Conservation (phyloP, 208 protist genomes). For the Crithidia bombi region DNA sequence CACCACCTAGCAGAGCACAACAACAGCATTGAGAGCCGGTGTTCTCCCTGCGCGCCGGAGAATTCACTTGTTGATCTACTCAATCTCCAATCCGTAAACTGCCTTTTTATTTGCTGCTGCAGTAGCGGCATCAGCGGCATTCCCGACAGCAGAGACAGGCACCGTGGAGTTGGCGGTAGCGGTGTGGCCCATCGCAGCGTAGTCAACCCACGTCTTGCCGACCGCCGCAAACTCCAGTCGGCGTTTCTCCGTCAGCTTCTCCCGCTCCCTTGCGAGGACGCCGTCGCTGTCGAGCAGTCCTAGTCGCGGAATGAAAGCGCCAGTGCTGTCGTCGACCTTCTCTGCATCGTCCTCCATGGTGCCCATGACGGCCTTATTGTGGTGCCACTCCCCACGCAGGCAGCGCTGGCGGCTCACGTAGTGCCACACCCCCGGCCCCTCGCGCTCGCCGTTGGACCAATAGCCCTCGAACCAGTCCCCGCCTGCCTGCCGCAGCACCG, state of each 20-base stretch:
- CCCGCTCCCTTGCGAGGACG: constrained; percentile 66
- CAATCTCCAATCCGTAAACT: constrained; percentile 33
- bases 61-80: neutral
- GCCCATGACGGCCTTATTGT: constrained; percentile 77
- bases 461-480: constrained; percentile 92
- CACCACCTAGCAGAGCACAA: no score
- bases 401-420: constrained; percentile 74
- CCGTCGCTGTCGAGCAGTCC: constrained; percentile 65
- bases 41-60: neutral
- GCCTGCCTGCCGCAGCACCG: constrained; percentile 57
- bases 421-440: constrained; percentile 89
- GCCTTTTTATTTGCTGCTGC: neutral
- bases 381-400: constrained; percentile 86
- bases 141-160: neutral
- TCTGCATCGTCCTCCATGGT: constrained; percentile 77
- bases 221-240: constrained; percentile 49
- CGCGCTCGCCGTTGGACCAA: constrained; percentile 78
- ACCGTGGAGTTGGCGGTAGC: constrained; percentile 20
- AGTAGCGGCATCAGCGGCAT: neutral
- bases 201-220: constrained; percentile 60
- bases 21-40: no score
- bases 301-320: constrained; percentile 82
- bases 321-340: constrained; percentile 57
- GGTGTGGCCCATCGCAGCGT: constrained; percentile 30
- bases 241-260: constrained; percentile 70